Conservation (phyloP, 2,329 filamentous ascomycete genomes). For the Cyclaneusma minus region DNA sequence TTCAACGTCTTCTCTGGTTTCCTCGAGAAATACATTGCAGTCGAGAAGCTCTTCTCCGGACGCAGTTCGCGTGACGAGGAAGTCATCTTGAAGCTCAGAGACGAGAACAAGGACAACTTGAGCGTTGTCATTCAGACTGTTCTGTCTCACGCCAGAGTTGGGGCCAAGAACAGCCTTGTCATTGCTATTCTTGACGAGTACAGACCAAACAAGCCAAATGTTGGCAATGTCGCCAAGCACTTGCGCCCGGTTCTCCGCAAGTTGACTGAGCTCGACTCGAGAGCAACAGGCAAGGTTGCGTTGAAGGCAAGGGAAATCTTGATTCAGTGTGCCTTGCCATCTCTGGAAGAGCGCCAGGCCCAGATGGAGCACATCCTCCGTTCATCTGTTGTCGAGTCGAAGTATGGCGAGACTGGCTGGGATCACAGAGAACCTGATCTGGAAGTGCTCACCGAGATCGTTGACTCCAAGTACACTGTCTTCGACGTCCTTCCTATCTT, state of each 20-base stretch:
- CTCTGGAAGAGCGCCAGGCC: conserved; percentile 79
- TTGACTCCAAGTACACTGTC: conserved; percentile 97
- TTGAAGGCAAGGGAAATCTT: conserved; percentile 94
- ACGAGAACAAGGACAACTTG: conserved; percentile 91
- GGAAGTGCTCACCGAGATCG: conserved; percentile 88
- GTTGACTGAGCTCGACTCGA: conserved; percentile 81
- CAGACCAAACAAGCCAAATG: conserved; percentile 82
- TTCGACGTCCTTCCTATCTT: conserved; percentile 92
- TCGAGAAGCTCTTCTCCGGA: conserved; percentile 79
- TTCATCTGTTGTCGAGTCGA: conserved; percentile 89
- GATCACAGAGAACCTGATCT: conserved; percentile 87
- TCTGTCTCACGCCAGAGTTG: conserved; percentile 83
- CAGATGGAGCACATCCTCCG: conserved; percentile 99
- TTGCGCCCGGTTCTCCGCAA: conserved; percentile 70
- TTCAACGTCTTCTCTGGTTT: conserved; percentile 66
- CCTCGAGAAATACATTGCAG: conserved; percentile 66
- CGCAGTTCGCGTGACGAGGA: conserved; percentile 81
- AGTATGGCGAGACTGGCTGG: conserved; percentile 93
- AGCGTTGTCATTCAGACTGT: conserved; percentile 73
- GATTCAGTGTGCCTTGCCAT: conserved; percentile 92
- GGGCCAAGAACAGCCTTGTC: conserved; percentile 85
- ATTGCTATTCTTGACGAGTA: conserved; percentile 88
- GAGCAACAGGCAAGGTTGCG: conserved; percentile 77
- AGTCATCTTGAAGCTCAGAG: conserved; percentile 82
- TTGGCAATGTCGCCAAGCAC: conserved; percentile 76